Conservation (phyloP, 2,329 filamentous ascomycete genomes). For the Monilinia vaccinii-corymbosi region DNA sequence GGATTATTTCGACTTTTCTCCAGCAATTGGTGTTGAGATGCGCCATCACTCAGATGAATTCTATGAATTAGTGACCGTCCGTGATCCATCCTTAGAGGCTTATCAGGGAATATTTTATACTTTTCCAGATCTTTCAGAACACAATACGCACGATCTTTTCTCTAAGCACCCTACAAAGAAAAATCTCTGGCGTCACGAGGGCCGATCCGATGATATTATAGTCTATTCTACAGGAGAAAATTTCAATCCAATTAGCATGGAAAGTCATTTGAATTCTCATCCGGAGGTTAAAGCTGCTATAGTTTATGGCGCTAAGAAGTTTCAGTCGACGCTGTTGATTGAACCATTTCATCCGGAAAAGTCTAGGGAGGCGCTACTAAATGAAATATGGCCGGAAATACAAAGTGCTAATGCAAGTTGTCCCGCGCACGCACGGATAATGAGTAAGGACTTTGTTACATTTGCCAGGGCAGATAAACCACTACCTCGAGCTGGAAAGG, state of each 20-base stretch:
- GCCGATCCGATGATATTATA: slow-evolving; percentile 34
- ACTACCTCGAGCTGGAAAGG: slow-evolving; percentile 30
- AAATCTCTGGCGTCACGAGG: slow-evolving; percentile 30
- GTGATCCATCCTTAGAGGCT: background rate
- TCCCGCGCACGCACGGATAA: slow-evolving; percentile 24
- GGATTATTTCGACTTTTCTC: slow-evolving; percentile 5
- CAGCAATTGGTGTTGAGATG: background rate
- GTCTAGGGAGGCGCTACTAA: background rate
- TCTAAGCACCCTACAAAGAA: slow-evolving; percentile 30
- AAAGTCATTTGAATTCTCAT: slow-evolving; percentile 27
- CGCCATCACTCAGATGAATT: background rate
- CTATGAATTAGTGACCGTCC: slow-evolving; percentile 25
- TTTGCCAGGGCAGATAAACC: slow-evolving; percentile 28
- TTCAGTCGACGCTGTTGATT: slow-evolving; percentile 31
- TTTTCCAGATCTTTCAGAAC: slow-evolving; percentile 30
- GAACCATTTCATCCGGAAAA: slow-evolving; percentile 20
- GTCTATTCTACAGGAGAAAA: slow-evolving; percentile 37
- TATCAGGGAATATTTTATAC: slow-evolving; percentile 29
- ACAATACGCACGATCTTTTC: slow-evolving; percentile 33
- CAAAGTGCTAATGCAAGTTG: slow-evolving; percentile 25
- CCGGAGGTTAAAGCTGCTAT: slow-evolving; percentile 28
- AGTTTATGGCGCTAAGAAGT: slow-evolving; percentile 29
- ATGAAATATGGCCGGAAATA: slow-evolving; percentile 26
- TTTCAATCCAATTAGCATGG: slow-evolving; percentile 35
- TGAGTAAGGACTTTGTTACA: slow-evolving; percentile 23